phyloP scores from a whole-genome alignment of 148 eudicot species.

The Nepenthes gracilis region DNA sequence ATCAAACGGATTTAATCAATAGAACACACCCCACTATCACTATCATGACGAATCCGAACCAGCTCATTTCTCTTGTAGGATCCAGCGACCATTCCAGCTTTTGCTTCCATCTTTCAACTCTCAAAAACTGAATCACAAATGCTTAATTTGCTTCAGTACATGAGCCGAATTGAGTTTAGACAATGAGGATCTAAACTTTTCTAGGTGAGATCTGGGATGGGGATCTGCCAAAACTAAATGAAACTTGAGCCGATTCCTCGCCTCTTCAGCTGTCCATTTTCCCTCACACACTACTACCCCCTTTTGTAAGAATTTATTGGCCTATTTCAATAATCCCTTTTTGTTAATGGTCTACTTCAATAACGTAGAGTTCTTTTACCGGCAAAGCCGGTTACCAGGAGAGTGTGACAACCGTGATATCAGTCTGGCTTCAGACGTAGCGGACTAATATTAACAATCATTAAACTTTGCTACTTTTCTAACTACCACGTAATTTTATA shows the following conservation, averaged over 20 bases:
- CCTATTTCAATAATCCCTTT: no score
- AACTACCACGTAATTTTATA: no score
- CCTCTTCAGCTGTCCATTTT: neutral
- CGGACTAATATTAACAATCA: no score
- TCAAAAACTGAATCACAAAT: neutral
- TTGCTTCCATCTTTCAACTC: constrained; percentile 48
- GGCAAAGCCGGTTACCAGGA: no score
- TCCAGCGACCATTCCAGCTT: constrained; percentile 89
- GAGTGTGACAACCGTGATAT: no score
- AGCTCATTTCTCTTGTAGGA: constrained; percentile 73
- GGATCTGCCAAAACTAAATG: neutral
- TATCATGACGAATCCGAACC: constrained; percentile 83
- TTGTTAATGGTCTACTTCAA: no score
- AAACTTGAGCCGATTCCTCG: neutral
- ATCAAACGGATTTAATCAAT: constrained; percentile 4
- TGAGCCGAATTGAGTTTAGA: neutral
- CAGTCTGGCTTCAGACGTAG: no score
- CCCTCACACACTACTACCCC: no score
- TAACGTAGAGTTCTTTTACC: no score
- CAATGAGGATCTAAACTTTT: neutral
- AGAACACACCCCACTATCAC: constrained; percentile 57
- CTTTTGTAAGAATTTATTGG: no score
- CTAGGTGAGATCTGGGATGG: neutral
- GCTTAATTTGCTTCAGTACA: neutral
- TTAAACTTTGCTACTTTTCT: no score